phyloP scores from a whole-genome alignment of 2,329 filamentous ascomycete species.

The Paecilomyces sp. region DNA sequence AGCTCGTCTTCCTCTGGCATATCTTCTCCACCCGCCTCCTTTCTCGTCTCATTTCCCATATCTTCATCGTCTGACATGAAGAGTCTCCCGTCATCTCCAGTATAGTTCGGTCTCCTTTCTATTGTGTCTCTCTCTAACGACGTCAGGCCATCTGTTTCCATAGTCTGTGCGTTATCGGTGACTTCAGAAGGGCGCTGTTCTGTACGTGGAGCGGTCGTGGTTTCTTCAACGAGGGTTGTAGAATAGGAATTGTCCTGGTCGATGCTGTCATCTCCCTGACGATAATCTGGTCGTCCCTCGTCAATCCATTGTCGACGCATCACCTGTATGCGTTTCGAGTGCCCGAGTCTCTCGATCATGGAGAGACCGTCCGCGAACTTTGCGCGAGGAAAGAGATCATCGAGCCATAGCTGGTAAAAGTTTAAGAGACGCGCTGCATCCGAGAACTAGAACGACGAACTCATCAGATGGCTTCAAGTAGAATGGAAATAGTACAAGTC shows the following conservation, averaged over 20 bases:
- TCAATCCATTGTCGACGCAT: constrained; percentile 79
- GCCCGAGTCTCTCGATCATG: constrained; percentile 91
- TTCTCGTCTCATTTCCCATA: constrained; percentile 5
- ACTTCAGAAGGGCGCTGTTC: neutral
- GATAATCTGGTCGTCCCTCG: constrained; percentile 44
- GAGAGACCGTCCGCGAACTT: constrained; percentile 82
- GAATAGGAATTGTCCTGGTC: constrained; percentile 4
- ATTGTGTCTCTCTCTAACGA: neutral
- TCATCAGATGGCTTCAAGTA: neutral
- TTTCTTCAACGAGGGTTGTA: constrained; percentile 3
- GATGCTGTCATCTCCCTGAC: constrained; percentile 2
- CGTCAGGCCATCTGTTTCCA: neutral
- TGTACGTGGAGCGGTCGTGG: neutral
- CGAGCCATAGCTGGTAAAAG: constrained; percentile 94
- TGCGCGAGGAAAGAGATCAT: constrained; percentile 90
- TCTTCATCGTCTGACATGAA: constrained; percentile 23
- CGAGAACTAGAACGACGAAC: constrained; percentile 54
- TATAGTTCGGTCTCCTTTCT: neutral
- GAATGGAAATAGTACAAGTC: constrained; percentile 3
- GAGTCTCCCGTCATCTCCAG: constrained; percentile 12
- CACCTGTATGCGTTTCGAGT: constrained; percentile 68
- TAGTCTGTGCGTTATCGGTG: neutral
- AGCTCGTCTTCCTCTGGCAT: neutral
- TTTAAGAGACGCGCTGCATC: constrained; percentile 76
- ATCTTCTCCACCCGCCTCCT: constrained; percentile 2